phyloP scores from a whole-genome alignment of 2,329 filamentous ascomycete species.

The Trichophaea hybrida region DNA sequence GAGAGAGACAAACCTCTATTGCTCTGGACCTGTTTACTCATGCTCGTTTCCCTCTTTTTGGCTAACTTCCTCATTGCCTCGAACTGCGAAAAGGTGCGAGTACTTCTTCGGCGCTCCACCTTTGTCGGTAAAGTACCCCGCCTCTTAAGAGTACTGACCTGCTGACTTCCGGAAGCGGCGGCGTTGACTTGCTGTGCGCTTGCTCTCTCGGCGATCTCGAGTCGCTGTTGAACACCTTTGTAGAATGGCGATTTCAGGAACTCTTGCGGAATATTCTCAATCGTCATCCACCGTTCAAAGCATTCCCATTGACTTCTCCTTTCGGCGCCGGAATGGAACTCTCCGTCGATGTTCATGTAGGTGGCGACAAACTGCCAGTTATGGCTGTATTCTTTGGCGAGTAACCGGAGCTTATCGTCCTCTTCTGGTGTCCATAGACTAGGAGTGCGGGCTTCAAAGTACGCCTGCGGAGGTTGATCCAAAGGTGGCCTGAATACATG shows the following conservation, averaged over 20 bases:
- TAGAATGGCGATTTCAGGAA: slow-evolving; percentile 96
- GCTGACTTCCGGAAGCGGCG: slow-evolving; percentile 34
- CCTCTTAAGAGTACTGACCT: slow-evolving; percentile 41
- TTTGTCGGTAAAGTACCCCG: slow-evolving; percentile 65
- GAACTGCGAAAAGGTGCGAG: slow-evolving; percentile 74
- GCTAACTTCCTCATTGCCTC: slow-evolving; percentile 92
- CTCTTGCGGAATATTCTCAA: slow-evolving; percentile 80
- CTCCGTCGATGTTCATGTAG: slow-evolving; percentile 57
- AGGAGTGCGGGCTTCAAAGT: slow-evolving; percentile 73
- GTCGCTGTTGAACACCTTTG: slow-evolving; percentile 51
- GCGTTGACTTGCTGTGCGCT: slow-evolving; percentile 35
- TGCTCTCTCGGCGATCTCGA: slow-evolving; percentile 41
- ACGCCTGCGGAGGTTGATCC: slow-evolving; percentile 82
- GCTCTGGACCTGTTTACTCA: slow-evolving; percentile 72
- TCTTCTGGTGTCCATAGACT: slow-evolving; percentile 87
- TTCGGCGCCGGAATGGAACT: slow-evolving; percentile 73
- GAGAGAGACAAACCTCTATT: slow-evolving; percentile 32
- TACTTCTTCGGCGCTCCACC: slow-evolving; percentile 74
- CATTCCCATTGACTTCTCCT: slow-evolving; percentile 95
- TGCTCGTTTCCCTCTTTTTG: slow-evolving; percentile 75
- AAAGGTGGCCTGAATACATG: slow-evolving; percentile 89
- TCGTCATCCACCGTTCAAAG: slow-evolving; percentile 87
- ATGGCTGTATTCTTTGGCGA: slow-evolving; percentile 87
- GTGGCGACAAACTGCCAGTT: slow-evolving; percentile 94
- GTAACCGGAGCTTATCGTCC: slow-evolving; percentile 70